These are phyloP conservation scores for Blastomyces emzantsi DNA, from an alignment of 2,329 filamentous ascomycete species.

Conservation along the genomic window DNA sequence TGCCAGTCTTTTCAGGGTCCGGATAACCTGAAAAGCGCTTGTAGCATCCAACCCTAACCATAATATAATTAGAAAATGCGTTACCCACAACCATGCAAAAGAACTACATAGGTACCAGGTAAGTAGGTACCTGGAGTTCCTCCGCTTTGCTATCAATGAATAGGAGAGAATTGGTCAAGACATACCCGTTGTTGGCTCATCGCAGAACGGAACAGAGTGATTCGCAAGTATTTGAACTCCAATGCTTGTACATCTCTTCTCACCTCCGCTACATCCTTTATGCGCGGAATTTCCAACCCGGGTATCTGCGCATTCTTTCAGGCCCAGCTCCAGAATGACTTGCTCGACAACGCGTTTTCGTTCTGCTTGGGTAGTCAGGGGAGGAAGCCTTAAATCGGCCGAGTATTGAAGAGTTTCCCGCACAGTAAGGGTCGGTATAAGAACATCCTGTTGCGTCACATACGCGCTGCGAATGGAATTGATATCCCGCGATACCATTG, in stretches of 20 bases:
- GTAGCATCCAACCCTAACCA: conserved; percentile 55
- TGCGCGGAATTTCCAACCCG: conserved; percentile 62
- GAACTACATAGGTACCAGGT: neutral
- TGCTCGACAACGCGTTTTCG: conserved; percentile 59
- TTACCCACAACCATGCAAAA: neutral
- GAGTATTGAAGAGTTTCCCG: conserved; percentile 66
- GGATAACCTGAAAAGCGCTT: conserved; percentile 63
- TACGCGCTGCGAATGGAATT: conserved; percentile 41
- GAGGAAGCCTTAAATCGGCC: conserved; percentile 60
- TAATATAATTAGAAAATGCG: neutral
- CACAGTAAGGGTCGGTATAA: conserved; percentile 64
- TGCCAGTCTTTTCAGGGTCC: conserved; percentile 59
- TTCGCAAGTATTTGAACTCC: conserved; percentile 72
- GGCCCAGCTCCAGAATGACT: conserved; percentile 63
- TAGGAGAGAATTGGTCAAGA: neutral
- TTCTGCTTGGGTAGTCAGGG: conserved; percentile 51
- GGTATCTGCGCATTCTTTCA: conserved; percentile 70
- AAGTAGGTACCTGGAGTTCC: neutral
- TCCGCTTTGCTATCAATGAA: neutral
- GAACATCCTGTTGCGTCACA: conserved; percentile 65
- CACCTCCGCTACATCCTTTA: conserved; percentile 68
- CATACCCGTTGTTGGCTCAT: conserved; percentile 65
- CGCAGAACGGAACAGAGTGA: conserved; percentile 66
- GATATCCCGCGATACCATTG: conserved; percentile 49
- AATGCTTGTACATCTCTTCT: conserved; percentile 67